Evolutionary conservation across 2,329 filamentous ascomycete species (phyloP).

Genomic region (Sporothrix globosa): DNA sequence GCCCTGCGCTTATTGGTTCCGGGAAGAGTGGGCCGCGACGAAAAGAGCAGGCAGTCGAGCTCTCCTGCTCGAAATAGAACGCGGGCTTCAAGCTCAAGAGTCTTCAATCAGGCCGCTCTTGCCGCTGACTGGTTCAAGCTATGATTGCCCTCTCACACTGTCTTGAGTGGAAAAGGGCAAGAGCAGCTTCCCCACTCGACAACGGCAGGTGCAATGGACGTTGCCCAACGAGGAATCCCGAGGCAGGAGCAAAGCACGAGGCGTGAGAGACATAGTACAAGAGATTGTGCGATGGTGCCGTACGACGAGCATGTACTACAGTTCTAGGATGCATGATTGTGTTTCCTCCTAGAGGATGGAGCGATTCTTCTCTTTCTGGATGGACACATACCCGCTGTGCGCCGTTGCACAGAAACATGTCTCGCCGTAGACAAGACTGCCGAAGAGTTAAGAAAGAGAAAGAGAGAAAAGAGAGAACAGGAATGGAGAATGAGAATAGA

Average conservation of each 20-base stretch:
- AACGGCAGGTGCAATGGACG: constrained; percentile 14
- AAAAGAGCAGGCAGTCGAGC: constrained; percentile 15
- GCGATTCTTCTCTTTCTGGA: constrained; percentile 3
- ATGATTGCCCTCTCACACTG: background rate
- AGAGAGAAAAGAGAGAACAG: background rate
- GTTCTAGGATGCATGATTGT: background rate
- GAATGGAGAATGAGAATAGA: background rate
- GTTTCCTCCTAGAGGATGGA: background rate
- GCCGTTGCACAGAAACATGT: constrained; percentile 18
- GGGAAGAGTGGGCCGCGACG: background rate
- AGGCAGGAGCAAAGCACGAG: constrained; percentile 10
- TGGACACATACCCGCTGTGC: constrained; percentile 10
- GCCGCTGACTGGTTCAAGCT: constrained; percentile 25
- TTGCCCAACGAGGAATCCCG: background rate
- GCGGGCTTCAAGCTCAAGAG: background rate
- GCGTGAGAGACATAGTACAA: constrained; percentile 10
- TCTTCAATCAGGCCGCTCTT: background rate
- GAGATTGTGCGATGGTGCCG: constrained; percentile 6
- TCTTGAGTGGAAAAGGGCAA: background rate
- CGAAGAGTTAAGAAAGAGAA: background rate
- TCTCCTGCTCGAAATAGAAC: constrained; percentile 24
- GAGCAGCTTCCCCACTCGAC: constrained; percentile 22
- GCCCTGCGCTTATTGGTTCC: constrained; percentile 33
- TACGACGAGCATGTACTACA: constrained; percentile 3
- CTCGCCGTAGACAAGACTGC: background rate